phyloP scores from a whole-genome alignment of 2,329 filamentous ascomycete species.

The Penicillium hesseltinei region DNA sequence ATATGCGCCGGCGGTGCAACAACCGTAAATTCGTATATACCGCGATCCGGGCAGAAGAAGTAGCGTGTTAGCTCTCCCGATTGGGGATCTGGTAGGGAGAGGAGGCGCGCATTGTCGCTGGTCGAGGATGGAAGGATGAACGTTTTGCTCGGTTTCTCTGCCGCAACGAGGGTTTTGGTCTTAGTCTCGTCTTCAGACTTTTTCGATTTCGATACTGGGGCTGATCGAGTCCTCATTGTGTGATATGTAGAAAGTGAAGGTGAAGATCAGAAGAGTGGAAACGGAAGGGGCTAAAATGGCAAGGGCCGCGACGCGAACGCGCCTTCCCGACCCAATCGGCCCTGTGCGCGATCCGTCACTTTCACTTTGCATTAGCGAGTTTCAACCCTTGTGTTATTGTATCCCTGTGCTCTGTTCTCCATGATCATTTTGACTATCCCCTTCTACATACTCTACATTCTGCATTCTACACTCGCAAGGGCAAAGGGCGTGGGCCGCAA shows the following conservation, averaged over 20 bases:
- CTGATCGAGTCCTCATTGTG: conserved; percentile 32
- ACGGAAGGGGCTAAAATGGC: conserved; percentile 9
- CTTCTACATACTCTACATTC: neutral
- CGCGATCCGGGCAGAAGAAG: conserved; percentile 57
- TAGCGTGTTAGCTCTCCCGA: conserved; percentile 52
- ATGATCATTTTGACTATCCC: neutral
- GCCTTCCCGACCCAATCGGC: conserved; percentile 24
- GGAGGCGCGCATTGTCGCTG: conserved; percentile 54
- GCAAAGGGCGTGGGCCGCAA: conserved; percentile 16
- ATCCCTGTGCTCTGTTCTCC: conserved; percentile 3
- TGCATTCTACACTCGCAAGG: neutral
- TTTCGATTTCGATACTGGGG: conserved; percentile 15
- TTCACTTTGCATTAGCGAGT: conserved; percentile 14
- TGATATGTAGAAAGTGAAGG: neutral
- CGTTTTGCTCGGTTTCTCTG: conserved; percentile 44
- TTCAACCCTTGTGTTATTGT: conserved; percentile 7
- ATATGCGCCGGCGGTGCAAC: conserved; percentile 52
- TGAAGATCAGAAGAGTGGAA: conserved; percentile 5
- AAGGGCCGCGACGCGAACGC: conserved; percentile 31
- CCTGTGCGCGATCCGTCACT: conserved; percentile 23
- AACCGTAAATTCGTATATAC: conserved; percentile 61
- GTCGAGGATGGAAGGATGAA: conserved; percentile 58
- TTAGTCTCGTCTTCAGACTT: conserved; percentile 22
- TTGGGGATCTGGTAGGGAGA: conserved; percentile 56
- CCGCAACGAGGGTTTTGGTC: conserved; percentile 20